Evolutionary conservation across 805 yeast species (phyloP).

Genomic region (Debaryomyces tyrocola): DNA sequence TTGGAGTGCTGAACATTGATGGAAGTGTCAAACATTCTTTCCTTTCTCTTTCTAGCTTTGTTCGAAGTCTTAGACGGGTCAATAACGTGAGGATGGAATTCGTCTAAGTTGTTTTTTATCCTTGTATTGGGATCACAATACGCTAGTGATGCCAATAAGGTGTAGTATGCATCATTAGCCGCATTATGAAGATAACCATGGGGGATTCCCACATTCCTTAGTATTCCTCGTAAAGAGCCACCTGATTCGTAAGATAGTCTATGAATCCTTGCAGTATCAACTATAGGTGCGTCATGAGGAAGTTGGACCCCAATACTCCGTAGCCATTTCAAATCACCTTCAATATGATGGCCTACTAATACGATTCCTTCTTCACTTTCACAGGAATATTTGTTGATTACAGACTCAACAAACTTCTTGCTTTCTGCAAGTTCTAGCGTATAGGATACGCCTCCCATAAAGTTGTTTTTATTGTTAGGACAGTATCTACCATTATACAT

Average conservation of each 20-base stretch:
- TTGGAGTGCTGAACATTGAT: neutral
- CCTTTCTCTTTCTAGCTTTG: constrained; percentile 3
- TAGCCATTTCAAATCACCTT: constrained; percentile 57
- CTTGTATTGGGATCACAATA: constrained; percentile 50
- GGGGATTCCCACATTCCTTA: constrained; percentile 51
- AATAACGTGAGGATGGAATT: constrained; percentile 3
- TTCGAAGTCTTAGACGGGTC: neutral
- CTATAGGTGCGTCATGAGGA: constrained; percentile 28
- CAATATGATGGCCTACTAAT: constrained; percentile 61
- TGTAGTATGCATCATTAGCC: constrained; percentile 68
- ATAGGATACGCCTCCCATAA: constrained; percentile 50
- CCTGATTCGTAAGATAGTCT: constrained; percentile 39
- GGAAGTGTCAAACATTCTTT: constrained; percentile 6
- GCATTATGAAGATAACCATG: constrained; percentile 67
- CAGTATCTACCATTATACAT: constrained; percentile 51
- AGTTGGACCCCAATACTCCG: constrained; percentile 44
- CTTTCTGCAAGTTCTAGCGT: constrained; percentile 39
- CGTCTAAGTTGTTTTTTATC: constrained; percentile 14
- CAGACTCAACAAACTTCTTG: constrained; percentile 35
- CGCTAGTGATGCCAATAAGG: constrained; percentile 51
- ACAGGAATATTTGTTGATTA: constrained; percentile 45
- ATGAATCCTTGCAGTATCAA: constrained; percentile 54
- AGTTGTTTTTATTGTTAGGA: constrained; percentile 52
- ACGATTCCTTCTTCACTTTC: constrained; percentile 18
- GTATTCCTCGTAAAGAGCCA: constrained; percentile 44